phyloP scores from a whole-genome alignment of 306 rosid species.

The Canavalia gladiata region DNA sequence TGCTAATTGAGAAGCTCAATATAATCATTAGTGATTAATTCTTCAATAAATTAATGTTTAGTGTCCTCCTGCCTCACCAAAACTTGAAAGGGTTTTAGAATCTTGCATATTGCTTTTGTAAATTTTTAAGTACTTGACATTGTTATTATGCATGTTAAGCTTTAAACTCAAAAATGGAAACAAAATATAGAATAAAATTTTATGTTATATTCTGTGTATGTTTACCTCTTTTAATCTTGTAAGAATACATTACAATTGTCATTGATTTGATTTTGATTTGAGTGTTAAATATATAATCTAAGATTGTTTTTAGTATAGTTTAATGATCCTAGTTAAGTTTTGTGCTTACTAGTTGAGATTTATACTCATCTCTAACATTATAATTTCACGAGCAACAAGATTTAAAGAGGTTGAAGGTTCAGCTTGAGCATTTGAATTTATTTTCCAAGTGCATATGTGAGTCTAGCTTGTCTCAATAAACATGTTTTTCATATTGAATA shows the following conservation, averaged over 20 bases:
- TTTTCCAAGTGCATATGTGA: conserved; percentile 24
- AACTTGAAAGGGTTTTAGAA: conserved; percentile 12
- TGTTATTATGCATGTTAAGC: conserved; percentile 23
- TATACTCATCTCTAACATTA: not conserved
- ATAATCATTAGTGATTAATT: conserved; percentile 5
- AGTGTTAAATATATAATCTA: conserved; percentile 3
- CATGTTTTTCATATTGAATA: not conserved
- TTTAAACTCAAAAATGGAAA: not conserved
- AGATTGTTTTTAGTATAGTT: not conserved
- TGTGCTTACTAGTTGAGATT: conserved; percentile 21
- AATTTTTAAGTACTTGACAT: not conserved
- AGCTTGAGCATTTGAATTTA: conserved; percentile 21
- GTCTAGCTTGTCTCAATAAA: conserved; percentile 17
- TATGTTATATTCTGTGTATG: not conserved
- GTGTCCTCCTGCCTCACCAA: not conserved
- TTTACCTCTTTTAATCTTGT: not conserved
- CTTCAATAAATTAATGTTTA: not conserved
- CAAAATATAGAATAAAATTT: not conserved
- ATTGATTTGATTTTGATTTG: not conserved
- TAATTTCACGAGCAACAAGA: conserved; percentile 43
- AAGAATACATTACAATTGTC: not conserved
- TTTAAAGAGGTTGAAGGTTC: not conserved
- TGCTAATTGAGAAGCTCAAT: not conserved
- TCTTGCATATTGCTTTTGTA: not conserved
- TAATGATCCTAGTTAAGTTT: not conserved